Evolutionary conservation across 345 rosid genomes (phyloP).

Genomic region (Eucalyptus victrix): DNA sequence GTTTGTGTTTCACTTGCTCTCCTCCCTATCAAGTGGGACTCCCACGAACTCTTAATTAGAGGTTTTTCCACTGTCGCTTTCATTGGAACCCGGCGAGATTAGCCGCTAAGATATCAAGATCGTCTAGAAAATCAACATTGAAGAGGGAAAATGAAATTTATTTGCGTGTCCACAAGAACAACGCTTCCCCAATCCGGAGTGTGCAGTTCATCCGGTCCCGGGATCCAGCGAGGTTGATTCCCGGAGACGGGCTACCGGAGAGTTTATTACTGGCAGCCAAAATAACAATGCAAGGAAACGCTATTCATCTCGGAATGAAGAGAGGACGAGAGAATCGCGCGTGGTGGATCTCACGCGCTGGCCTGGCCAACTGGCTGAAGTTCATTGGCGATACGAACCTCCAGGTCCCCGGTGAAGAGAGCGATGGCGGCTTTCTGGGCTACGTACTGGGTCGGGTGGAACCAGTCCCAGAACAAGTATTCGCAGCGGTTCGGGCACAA

Average conservation of each 20-base stretch:
- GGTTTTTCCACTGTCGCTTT: neutral
- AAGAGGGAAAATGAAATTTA: neutral
- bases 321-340: neutral
- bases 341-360: neutral
- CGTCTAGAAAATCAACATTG: neutral
- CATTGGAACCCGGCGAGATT: neutral
- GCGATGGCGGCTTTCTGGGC: neutral
- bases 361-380: neutral
- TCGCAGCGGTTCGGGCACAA: neutral
- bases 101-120: neutral
- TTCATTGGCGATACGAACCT: neutral
- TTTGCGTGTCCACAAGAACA: neutral
- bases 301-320: neutral
- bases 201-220: neutral
- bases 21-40: neutral
- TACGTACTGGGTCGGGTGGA: constrained; percentile 8
- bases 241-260: neutral
- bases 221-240: neutral
- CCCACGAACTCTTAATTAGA: neutral
- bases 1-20: neutral
- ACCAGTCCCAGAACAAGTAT: constrained; percentile 10
- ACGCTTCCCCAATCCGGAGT: neutral
- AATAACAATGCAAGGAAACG: neutral
- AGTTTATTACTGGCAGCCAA: neutral
- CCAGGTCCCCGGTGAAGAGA: neutral